Evolutionary conservation across 2,329 filamentous ascomycete species (phyloP), one percentile per base, ranked within the genome.

Genomic region (Cladophialophora carrionii): DNA sequence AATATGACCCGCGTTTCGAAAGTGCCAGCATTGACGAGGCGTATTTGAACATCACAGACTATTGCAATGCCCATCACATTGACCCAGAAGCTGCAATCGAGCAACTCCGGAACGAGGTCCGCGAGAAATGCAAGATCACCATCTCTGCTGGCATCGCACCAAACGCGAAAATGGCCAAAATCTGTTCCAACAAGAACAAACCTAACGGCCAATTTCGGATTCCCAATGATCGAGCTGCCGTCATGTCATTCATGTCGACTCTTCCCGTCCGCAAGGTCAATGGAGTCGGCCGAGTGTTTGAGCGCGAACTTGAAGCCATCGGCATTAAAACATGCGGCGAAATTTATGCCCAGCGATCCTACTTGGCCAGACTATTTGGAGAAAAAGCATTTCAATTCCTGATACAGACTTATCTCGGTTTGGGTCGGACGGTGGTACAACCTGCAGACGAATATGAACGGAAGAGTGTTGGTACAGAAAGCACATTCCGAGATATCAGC

Each of bases 1-100:
- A 89, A n/a, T 99, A 98, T 73, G 95, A 99, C 73, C 86, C 91
- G 0, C 84, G 90, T 1, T 99, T 96, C 71, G 92, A 98, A 76
- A 96, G 90, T 72, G 92, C 94, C 0, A 96, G 92, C 74, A 93
- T 96, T 69, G 95, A 99, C 72, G 95, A 99, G 76, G 95, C 95
- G 0, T 99, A 97, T 74, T 82, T 99, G 31, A 98, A 99, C 72
- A 90, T 99, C 64, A 98, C 95, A 0, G 82, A 88, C 57, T 98
- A 96, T 74, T 96, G 94, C 73, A 71, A 79, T 10, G 84, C 87
- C 37, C 88, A 93, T 67, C 74, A 84, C 10, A 83, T 94, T 74
- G 81, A 78, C 0, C 88, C 94, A 0, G 88, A 89, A 53, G 88
- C 91, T 32, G 90, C 83, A 0, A 90, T 97, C 12, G 83, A 87